phyloP scores from a whole-genome alignment of 352 stramenopile genomes.

The Phytophthora sansomeana region DNA sequence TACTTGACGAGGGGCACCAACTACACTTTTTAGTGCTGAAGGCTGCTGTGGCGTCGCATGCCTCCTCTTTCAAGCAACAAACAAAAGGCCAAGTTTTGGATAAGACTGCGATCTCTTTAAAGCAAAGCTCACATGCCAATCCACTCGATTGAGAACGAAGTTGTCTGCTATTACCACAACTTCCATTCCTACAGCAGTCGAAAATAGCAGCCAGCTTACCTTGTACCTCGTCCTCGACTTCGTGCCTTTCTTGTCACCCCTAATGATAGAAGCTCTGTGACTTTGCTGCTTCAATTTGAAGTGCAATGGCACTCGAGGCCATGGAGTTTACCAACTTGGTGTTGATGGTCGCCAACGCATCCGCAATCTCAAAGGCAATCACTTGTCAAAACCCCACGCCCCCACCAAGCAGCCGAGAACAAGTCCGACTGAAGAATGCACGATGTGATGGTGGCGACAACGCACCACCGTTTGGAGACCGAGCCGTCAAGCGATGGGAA shows the following conservation, averaged over 20 bases:
- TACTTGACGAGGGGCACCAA: too few species aligned
- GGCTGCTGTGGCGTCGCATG: background rate
- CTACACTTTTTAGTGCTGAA: too few species aligned
- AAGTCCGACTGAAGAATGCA: slow-evolving; percentile 19
- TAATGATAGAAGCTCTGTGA: background rate
- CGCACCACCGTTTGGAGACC: slow-evolving; percentile 35
- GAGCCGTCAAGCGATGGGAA: background rate
- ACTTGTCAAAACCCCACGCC: slow-evolving; percentile 15
- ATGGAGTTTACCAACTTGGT: background rate
- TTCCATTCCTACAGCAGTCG: background rate
- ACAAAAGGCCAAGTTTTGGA: background rate
- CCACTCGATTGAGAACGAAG: background rate
- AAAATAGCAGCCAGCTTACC: background rate
- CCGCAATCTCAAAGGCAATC: background rate
- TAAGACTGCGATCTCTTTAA: background rate
- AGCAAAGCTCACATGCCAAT: background rate
- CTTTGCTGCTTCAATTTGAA: background rate
- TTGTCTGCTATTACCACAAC: too few species aligned
- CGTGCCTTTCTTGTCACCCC: background rate
- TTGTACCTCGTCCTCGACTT: background rate
- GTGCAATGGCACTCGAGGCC: background rate
- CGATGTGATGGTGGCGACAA: slow-evolving; percentile 19
- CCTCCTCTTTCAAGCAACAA: background rate
- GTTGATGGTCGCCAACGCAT: slow-evolving; percentile 3
- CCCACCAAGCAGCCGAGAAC: slow-evolving; percentile 10